Conservation (phyloP, 768 basidiomycete genomes). For the Boletus coccyginus region DNA sequence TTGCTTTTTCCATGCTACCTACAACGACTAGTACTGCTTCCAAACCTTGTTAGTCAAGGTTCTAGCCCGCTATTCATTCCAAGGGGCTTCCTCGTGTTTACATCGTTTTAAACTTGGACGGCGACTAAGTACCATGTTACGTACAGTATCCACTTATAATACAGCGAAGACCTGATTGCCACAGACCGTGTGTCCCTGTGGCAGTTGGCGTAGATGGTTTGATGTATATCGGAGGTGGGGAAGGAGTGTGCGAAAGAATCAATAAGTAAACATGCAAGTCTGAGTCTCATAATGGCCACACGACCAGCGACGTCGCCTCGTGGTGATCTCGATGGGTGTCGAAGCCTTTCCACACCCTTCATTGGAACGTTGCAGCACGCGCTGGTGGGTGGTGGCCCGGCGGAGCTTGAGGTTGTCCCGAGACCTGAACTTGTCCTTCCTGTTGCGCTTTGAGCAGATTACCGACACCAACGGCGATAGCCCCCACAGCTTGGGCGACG, state of each 20-base stretch:
- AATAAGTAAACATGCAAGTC: slow-evolving; percentile 21
- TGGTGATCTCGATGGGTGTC: slow-evolving; percentile 3
- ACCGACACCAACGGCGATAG: slow-evolving; percentile 74
- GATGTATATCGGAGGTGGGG: slow-evolving; percentile 7
- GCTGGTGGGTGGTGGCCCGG: slow-evolving; percentile 23
- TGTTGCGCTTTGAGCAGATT: slow-evolving; percentile 50
- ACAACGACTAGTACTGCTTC: slow-evolving; percentile 14
- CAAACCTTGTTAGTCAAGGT: slow-evolving; percentile 24
- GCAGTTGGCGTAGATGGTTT: slow-evolving; percentile 8
- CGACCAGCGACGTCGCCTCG: slow-evolving; percentile 22
- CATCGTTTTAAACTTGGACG: slow-evolving; percentile 22
- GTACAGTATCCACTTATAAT: slow-evolving; percentile 12
- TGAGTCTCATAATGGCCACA: slow-evolving; percentile 14
- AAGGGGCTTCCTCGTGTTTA: slow-evolving; percentile 28
- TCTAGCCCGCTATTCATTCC: slow-evolving; percentile 13
- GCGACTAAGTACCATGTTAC: slow-evolving; percentile 19
- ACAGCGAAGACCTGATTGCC: slow-evolving; percentile 9
- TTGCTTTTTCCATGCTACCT: slow-evolving; percentile 5
- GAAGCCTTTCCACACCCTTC: background rate
- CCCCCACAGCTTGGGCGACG: slow-evolving; percentile 75
- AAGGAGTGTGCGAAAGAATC: slow-evolving; percentile 5
- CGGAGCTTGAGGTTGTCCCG: slow-evolving; percentile 19
- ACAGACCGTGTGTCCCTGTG: slow-evolving; percentile 5
- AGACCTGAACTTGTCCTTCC: slow-evolving; percentile 34
- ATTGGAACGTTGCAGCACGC: slow-evolving; percentile 32